A percentile compares a stretch with the other conserved stretches of the same genome.
Evolutionary conservation across 306 rosid genomes (phyloP).

Genomic region (Quercus engelmannii): DNA sequence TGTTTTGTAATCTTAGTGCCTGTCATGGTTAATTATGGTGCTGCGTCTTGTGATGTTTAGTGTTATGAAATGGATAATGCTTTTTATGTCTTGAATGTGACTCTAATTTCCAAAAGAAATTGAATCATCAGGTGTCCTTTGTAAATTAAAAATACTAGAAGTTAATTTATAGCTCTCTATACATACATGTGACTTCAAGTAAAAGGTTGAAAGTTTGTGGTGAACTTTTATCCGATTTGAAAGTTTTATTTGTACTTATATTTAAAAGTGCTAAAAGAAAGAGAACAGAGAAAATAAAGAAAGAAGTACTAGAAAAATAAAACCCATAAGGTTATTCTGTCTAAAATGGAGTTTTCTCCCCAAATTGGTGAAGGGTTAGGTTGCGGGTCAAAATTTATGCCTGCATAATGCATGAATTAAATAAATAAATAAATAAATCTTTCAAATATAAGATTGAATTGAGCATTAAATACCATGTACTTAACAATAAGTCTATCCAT

Average conservation of each 20-base stretch:
- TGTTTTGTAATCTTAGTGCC: conserved; percentile 21
- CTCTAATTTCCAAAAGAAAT: conserved; percentile 7
- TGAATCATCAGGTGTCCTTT: neutral
- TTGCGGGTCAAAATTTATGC: too few species aligned
- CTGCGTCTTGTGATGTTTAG: neutral
- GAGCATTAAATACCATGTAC: neutral
- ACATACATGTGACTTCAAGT: too few species aligned
- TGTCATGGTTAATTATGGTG: conserved; percentile 20
- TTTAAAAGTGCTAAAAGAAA: too few species aligned
- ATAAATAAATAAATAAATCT: neutral
- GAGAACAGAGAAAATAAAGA: too few species aligned
- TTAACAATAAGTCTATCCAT: too few species aligned
- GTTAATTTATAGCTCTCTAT: neutral
- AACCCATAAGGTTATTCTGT: too few species aligned
- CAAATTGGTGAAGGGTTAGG: too few species aligned
- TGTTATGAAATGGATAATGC: conserved; percentile 18
- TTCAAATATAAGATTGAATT: neutral
- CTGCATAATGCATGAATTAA: too few species aligned
- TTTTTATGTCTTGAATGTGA: conserved; percentile 13
- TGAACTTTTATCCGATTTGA: neutral
- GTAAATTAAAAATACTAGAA: neutral
- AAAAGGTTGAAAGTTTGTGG: neutral
- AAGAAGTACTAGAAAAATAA: too few species aligned
- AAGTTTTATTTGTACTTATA: too few species aligned
- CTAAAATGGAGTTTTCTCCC: too few species aligned